Conservation (phyloP, 345 rosid species). For the Rhizophora mangle region DNA sequence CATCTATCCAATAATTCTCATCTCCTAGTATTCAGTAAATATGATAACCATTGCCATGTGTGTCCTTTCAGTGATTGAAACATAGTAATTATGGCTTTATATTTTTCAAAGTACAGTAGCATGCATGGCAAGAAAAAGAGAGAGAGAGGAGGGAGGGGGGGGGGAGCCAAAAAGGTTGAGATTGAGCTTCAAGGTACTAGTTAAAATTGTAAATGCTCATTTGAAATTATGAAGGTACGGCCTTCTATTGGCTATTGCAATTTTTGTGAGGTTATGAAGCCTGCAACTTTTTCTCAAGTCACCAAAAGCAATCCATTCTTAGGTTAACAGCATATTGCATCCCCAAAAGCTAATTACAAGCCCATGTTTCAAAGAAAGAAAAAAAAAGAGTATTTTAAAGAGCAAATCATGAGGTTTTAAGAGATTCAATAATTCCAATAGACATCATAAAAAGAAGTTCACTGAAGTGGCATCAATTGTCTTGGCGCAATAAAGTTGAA, state of each 20-base stretch:
- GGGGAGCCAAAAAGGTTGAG: neutral
- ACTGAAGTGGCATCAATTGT: slow-evolving; percentile 43
- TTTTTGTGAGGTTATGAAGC: slow-evolving; percentile 16
- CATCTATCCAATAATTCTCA: too few relatives aligned
- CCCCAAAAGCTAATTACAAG: slow-evolving; percentile 26
- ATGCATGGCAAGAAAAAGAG: neutral
- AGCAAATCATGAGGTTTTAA: slow-evolving; percentile 20
- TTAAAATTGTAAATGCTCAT: neutral
- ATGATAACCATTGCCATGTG: too few relatives aligned
- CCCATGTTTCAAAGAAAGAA: slow-evolving; percentile 34
- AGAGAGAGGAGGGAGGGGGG: too few relatives aligned
- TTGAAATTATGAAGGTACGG: slow-evolving; percentile 28
- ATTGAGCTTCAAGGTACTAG: slow-evolving; percentile 12
- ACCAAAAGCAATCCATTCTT: slow-evolving; percentile 21
- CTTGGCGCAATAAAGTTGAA: slow-evolving; percentile 33
- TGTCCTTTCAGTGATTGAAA: too few relatives aligned
- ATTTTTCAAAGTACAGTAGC: too few relatives aligned
- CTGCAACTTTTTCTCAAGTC: slow-evolving; percentile 21
- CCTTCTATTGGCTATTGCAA: slow-evolving; percentile 15
- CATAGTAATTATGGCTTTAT: too few relatives aligned
- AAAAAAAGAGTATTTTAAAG: neutral
- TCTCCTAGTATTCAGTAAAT: too few relatives aligned
- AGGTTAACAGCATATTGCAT: slow-evolving; percentile 16
- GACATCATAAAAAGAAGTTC: slow-evolving; percentile 51
- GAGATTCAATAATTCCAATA: slow-evolving; percentile 33